Evolutionary conservation across 257 asterid species (phyloP).

Genomic region (Knoxia roxburghii): DNA sequence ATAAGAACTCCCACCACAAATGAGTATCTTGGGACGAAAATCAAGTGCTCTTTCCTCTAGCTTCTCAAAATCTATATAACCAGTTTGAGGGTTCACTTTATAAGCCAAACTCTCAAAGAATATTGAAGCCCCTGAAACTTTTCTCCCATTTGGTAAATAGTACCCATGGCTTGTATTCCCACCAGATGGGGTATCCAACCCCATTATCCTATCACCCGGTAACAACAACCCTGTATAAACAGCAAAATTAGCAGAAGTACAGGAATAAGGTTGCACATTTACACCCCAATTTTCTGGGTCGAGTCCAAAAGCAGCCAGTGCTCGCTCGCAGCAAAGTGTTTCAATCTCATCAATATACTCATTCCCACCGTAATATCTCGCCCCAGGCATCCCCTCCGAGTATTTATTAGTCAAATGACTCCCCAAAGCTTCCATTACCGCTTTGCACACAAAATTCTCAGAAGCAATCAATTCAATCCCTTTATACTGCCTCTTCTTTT

Average conservation of each 20-base stretch:
- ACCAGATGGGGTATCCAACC: conserved; percentile 88
- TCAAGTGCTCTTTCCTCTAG: conserved; percentile 85
- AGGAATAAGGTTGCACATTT: conserved; percentile 83
- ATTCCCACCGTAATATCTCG: conserved; percentile 80
- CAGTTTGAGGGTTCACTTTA: conserved; percentile 76
- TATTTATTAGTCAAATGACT: conserved; percentile 84
- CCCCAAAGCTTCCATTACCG: conserved; percentile 80
- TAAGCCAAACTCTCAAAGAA: conserved; percentile 76
- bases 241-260: conserved; percentile 86
- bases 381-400: conserved; percentile 84
- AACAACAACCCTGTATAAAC: conserved; percentile 75
- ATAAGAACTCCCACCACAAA: conserved; percentile 90
- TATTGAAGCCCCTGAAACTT: conserved; percentile 87
- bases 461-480: conserved; percentile 90
- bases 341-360: conserved; percentile 83
- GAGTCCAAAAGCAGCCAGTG: conserved; percentile 71
- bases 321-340: conserved; percentile 60
- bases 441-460: conserved; percentile 79
- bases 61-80: conserved; percentile 73
- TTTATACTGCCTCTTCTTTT: conserved; percentile 68
- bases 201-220: conserved; percentile 96
- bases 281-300: conserved; percentile 81
- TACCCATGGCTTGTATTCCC: conserved; percentile 98
- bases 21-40: conserved; percentile 83
- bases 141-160: conserved; percentile 88